phyloP scores from a whole-genome alignment of 495 filamentous ascomycete species.

The Paragyromitra xinjiangensis region DNA sequence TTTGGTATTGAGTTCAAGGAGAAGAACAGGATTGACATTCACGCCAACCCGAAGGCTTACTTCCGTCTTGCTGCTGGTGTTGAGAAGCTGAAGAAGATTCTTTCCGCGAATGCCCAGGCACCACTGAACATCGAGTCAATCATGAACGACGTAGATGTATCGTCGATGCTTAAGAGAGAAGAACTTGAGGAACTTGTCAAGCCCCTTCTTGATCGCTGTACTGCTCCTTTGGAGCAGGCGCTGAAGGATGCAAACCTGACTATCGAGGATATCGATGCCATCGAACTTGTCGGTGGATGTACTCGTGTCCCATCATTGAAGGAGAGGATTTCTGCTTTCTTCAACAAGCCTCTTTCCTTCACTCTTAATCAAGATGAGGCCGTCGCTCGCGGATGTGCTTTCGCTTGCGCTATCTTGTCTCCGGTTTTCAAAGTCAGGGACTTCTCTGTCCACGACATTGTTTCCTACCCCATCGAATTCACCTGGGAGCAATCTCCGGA shows the following conservation, averaged over 20 bases:
- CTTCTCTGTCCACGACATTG: slow-evolving; percentile 95
- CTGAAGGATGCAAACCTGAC: slow-evolving; percentile 89
- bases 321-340: slow-evolving; percentile 86
- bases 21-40: slow-evolving; percentile 90
- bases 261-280: slow-evolving; percentile 87
- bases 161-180: slow-evolving; percentile 87
- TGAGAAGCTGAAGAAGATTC: slow-evolving; percentile 98
- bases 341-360: slow-evolving; percentile 90
- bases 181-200: slow-evolving; percentile 90
- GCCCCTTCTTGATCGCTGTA: slow-evolving; percentile 80
- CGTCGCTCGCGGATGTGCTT: slow-evolving; percentile 93
- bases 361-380: slow-evolving; percentile 99
- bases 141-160: slow-evolving; percentile 97
- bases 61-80: slow-evolving; percentile 84
- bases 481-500: slow-evolving; percentile 99
- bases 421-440: slow-evolving; percentile 98
- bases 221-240: slow-evolving; percentile 82
- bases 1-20: slow-evolving; percentile 94
- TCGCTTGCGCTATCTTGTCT: slow-evolving; percentile 97
- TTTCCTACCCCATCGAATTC: slow-evolving; percentile 99
- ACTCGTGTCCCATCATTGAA: slow-evolving; percentile 95
- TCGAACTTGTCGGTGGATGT: slow-evolving; percentile 94
- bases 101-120: slow-evolving; percentile 92
- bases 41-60: slow-evolving; percentile 85
- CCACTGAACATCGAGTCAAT: slow-evolving; percentile 98